These are phyloP conservation scores for Colletotrichum sp. DNA, from an alignment of 2,329 filamentous ascomycete genomes.

Conservation along the genomic window DNA sequence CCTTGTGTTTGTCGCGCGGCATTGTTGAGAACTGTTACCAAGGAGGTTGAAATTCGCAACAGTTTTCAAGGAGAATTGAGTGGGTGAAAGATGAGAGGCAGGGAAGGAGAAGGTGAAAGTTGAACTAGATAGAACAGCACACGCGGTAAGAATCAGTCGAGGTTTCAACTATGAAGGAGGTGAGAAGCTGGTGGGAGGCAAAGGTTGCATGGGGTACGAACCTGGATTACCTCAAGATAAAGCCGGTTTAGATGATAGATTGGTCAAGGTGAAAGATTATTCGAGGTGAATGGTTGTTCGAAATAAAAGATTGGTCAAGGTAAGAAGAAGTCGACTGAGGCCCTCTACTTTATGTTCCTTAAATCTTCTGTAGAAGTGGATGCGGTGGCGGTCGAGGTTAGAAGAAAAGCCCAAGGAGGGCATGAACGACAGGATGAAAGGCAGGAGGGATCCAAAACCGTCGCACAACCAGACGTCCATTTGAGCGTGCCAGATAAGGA, in stretches of 20 bases:
- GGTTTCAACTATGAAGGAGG: not conserved
- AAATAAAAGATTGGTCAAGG: not conserved
- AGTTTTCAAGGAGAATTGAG: not conserved
- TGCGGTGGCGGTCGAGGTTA: not conserved
- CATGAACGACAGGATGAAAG: not conserved
- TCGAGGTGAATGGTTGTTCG: not conserved
- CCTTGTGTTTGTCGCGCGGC: not conserved
- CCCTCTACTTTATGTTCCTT: rapidly evolving
- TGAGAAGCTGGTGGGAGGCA: not conserved
- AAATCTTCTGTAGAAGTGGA: rapidly evolving
- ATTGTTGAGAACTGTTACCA: not conserved
- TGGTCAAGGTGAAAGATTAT: not conserved
- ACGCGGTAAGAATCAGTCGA: not conserved
- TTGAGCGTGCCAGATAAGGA: rapidly evolving
- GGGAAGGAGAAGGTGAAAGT: not conserved
- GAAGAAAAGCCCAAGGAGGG: not conserved
- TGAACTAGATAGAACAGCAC: not conserved
- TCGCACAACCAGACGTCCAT: not conserved
- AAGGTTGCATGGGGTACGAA: not conserved
- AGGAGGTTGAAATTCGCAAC: not conserved
- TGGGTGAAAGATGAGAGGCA: not conserved
- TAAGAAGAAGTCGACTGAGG: not conserved
- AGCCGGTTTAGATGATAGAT: not conserved
- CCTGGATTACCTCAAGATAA: not conserved
- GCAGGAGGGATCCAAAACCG: rapidly evolving